These are phyloP conservation scores for Galerina marginata DNA, from an alignment of 768 basidiomycete genomes.

Conservation along the genomic window DNA sequence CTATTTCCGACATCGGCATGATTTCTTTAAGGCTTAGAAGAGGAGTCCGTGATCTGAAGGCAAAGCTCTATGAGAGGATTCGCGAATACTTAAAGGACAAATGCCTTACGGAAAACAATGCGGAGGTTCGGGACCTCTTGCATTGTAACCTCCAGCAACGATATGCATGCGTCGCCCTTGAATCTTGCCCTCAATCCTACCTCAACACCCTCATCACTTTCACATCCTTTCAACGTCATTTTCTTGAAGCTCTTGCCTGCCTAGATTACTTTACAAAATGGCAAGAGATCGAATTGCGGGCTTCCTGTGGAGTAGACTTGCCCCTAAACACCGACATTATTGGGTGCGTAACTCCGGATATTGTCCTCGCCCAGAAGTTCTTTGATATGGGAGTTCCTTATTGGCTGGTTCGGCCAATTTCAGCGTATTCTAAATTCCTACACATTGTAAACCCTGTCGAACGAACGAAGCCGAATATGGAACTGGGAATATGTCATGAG, in stretches of 20 bases:
- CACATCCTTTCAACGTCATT: background rate
- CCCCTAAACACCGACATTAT: background rate
- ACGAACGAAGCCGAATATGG: background rate
- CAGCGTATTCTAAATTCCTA: constrained; percentile 1
- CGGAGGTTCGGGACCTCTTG: background rate
- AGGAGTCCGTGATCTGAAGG: background rate
- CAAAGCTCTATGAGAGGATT: background rate
- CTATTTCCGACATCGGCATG: background rate
- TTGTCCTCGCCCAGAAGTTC: background rate
- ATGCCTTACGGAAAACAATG: background rate
- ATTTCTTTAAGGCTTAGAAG: background rate
- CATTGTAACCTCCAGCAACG: background rate
- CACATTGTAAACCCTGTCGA: background rate
- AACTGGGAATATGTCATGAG: background rate
- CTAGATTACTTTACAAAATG: background rate
- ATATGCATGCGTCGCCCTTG: background rate
- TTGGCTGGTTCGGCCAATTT: background rate
- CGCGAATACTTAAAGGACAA: background rate
- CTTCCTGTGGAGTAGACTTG: background rate
- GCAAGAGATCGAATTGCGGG: background rate
- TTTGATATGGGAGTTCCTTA: background rate
- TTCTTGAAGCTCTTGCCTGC: background rate
- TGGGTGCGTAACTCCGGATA: background rate
- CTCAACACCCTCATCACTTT: background rate
- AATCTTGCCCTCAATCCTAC: background rate